phyloP scores from a whole-genome alignment of 2,329 filamentous ascomycete species.

The Trichophyton rubrum region DNA sequence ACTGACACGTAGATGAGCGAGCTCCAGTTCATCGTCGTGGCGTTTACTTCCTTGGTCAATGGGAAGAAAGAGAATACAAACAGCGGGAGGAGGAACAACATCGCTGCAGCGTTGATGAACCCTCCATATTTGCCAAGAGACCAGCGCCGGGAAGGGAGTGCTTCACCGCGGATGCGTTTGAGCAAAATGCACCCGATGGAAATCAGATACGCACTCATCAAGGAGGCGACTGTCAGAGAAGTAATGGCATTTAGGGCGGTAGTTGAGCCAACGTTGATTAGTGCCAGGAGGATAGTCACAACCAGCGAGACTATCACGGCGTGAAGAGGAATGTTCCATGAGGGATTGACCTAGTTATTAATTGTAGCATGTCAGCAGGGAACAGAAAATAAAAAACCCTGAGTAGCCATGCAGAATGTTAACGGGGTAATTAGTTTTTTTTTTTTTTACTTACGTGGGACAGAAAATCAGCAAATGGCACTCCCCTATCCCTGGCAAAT shows the following conservation, averaged over 20 bases:
- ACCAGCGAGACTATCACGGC: conserved; percentile 36
- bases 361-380: not conserved
- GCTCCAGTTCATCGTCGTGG: conserved; percentile 38
- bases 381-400: not conserved
- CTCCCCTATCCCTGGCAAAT: conserved; percentile 35
- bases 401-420: not conserved
- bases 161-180: conserved; percentile 31
- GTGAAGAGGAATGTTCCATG: conserved; percentile 36
- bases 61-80: conserved; percentile 39
- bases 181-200: conserved; percentile 36
- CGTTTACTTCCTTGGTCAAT: conserved; percentile 20
- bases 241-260: conserved; percentile 34
- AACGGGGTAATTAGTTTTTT: not conserved
- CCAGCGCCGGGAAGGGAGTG: conserved; percentile 34
- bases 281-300: conserved; percentile 33
- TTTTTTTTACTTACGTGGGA: conserved; percentile 22
- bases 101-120: conserved; percentile 31
- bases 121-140: conserved; percentile 35
- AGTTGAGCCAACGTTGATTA: conserved; percentile 42
- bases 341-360: conserved; percentile 22
- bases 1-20: conserved; percentile 35
- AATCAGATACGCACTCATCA: conserved; percentile 34
- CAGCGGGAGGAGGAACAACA: conserved; percentile 29
- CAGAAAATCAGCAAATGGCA: conserved; percentile 30
- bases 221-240: conserved; percentile 31